Evolutionary conservation across 495 filamentous ascomycete genomes (phyloP).

Genomic region (Penicillium goetzii): DNA sequence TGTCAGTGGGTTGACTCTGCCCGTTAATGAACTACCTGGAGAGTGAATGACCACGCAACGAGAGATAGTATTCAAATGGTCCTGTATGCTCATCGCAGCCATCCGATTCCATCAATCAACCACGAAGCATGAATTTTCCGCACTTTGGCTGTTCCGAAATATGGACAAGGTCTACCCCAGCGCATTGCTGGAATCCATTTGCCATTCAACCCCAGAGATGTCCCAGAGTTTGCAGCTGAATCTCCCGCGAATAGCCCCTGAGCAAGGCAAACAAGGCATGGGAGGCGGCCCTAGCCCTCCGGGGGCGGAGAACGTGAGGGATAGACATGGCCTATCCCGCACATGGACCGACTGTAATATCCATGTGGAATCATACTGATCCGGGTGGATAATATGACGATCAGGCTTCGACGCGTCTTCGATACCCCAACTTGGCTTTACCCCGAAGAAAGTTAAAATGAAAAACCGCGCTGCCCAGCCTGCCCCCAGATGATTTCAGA

Average conservation of each 20-base stretch:
- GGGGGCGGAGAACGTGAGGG: neutral
- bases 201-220: neutral
- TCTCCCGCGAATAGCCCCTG: neutral
- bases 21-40: neutral
- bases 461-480: neutral
- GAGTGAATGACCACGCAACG: neutral
- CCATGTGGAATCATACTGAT: neutral
- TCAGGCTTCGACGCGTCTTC: neutral
- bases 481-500: conserved; percentile 1
- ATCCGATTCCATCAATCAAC: neutral
- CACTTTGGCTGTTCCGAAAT: neutral
- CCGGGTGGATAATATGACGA: neutral
- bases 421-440: conserved; percentile 4
- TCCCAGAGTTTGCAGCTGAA: neutral
- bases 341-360: neutral
- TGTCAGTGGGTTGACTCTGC: neutral
- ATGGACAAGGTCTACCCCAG: neutral
- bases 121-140: neutral
- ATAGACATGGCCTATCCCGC: neutral
- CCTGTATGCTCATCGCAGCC: neutral
- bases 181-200: neutral
- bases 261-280: neutral
- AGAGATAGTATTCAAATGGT: neutral
- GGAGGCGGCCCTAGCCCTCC: neutral
- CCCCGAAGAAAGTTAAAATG: neutral